phyloP scores from a whole-genome alignment of 2,329 filamentous ascomycete genomes.

The Epichloe bromicola region DNA sequence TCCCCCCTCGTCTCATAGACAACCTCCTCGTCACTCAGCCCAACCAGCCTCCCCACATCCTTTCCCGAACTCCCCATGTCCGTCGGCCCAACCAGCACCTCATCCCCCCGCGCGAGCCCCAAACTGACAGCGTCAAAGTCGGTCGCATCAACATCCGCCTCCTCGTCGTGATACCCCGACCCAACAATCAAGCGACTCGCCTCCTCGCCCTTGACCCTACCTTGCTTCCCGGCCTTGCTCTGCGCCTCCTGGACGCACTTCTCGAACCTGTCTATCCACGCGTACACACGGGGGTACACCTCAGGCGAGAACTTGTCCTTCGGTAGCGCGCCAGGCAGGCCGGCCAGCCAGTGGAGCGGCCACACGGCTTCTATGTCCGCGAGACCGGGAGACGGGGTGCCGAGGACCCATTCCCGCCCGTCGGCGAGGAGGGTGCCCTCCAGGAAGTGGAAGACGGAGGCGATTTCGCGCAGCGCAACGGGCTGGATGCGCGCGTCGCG shows the following conservation, averaged over 20 bases:
- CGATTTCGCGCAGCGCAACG: slow-evolving; percentile 43
- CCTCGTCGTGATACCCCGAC: slow-evolving; percentile 32
- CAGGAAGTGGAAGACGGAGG: slow-evolving; percentile 40
- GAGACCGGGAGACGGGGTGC: slow-evolving; percentile 36
- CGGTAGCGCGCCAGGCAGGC: slow-evolving; percentile 42
- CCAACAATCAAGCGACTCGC: slow-evolving; percentile 34
- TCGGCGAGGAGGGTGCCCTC: slow-evolving; percentile 52
- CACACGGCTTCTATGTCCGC: slow-evolving; percentile 59
- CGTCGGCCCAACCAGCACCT: slow-evolving; percentile 46
- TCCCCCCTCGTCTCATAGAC: slow-evolving; percentile 39
- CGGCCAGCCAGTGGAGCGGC: slow-evolving; percentile 52
- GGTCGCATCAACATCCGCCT: slow-evolving; percentile 28
- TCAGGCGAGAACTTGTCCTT: slow-evolving; percentile 34
- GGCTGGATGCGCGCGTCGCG: slow-evolving; percentile 23
- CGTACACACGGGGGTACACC: slow-evolving; percentile 43
- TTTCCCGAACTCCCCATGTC: slow-evolving; percentile 48
- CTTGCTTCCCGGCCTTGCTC: slow-evolving; percentile 19
- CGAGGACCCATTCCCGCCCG: slow-evolving; percentile 52
- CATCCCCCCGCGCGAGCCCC: slow-evolving; percentile 36
- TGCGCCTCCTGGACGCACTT: slow-evolving; percentile 30
- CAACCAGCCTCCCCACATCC: slow-evolving; percentile 43
- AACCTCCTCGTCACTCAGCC: slow-evolving; percentile 39
- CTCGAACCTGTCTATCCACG: slow-evolving; percentile 52
- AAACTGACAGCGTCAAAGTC: slow-evolving; percentile 35
- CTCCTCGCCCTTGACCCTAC: slow-evolving; percentile 37